Evolutionary conservation across 306 rosid species (phyloP).

Genomic region (Dalbergia cochinchinensis): DNA sequence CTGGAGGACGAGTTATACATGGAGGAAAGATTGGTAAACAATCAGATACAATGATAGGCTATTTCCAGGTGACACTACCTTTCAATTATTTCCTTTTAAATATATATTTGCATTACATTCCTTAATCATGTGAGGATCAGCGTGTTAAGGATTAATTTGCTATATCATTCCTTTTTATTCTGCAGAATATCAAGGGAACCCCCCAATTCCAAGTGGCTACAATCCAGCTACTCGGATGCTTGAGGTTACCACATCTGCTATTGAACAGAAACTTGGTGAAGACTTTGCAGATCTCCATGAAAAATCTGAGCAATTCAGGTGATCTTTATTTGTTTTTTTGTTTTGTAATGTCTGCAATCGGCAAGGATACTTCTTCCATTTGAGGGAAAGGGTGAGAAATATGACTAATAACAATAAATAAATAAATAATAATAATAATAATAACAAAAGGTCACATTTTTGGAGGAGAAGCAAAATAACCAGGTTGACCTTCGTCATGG

Average conservation of each 20-base stretch:
- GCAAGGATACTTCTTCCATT: background rate
- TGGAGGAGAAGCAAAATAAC: background rate
- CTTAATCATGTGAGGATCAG: constrained; percentile 17
- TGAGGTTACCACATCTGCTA: constrained; percentile 75
- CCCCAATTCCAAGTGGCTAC: constrained; percentile 68
- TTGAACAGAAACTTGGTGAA: constrained; percentile 64
- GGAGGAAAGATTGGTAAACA: constrained; percentile 82
- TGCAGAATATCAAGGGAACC: constrained; percentile 63
- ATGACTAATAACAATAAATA: background rate
- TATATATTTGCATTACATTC: background rate
- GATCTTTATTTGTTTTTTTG: constrained; percentile 14
- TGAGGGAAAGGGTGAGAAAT: background rate
- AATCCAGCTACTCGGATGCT: constrained; percentile 98
- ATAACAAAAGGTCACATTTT: background rate
- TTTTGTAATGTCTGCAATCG: background rate
- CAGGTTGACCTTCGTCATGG: background rate
- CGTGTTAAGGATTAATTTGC: background rate
- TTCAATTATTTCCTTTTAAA: constrained; percentile 8
- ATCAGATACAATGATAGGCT: constrained; percentile 72
- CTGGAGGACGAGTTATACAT: constrained; percentile 81
- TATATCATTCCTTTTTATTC: constrained; percentile 36
- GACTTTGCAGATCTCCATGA: constrained; percentile 66
- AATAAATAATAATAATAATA: background rate
- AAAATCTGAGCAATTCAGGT: constrained; percentile 75
- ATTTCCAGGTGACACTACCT: constrained; percentile 72